Evolutionary conservation across 768 basidiomycete species (phyloP), one percentile per base, ranked within the genome.

Genomic region (Boletus vermiculosoides): DNA sequence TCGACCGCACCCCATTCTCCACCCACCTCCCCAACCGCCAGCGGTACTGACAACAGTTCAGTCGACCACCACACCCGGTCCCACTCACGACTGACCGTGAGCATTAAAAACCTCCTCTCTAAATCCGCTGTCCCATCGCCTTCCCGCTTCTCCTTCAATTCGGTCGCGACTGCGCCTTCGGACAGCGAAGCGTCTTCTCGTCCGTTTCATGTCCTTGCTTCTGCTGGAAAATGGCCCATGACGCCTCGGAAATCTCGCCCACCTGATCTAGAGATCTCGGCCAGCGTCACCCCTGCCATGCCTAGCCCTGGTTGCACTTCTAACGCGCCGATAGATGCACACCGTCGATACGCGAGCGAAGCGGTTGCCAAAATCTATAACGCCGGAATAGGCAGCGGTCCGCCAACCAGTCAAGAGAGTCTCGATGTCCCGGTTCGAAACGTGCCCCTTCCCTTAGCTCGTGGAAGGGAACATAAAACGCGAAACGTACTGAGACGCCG

Each of bases 81-180:
- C 22, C 53, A 58, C 16, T 66, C 69, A 11, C 59, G 66, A 11
- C 33, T 73, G 10, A 46, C 69, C 3, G 33, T 61, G n/a, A 65
- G 59, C 36, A 71, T 78, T 45, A 77, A 75, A 65, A 71, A 67
- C 11, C 65, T 78, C 1, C 64, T 78, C 12, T 65, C 69, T 1
- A 76, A 71, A 50, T 73, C 76, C 6, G 60, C 67, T 0, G 48
- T 64, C 1, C 58, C 61, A 0, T 70, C 67, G 0, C 59, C 66
- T 22, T 60, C 70, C 1, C 64, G 67, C 0, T 46, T 63, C 46
- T 62, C 69, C n/a, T 36, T 65, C 25, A 59, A 57, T 6, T 69
- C 70, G 2, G 5, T 54, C 8, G 37, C 33, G 0, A 22, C 54
- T 3, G 50, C 46, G 11, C 60, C 63, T 2, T 45, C 65, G 1